Conservation (phyloP, 306 rosid genomes). For the Castanospermum australe region DNA sequence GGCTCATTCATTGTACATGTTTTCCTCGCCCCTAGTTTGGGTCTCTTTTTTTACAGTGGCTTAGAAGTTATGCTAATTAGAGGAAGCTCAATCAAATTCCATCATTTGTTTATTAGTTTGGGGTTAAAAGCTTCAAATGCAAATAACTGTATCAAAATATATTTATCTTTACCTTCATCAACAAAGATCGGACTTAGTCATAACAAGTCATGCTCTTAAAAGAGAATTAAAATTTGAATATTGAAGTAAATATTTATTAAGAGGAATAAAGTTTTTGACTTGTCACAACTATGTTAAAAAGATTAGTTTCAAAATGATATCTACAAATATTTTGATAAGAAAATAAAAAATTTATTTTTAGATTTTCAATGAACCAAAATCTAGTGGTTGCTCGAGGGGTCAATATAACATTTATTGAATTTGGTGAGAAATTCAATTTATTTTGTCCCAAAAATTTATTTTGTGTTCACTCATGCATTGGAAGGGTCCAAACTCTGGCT, state of each 20-base stretch:
- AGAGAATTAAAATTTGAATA: too few species aligned
- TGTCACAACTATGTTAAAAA: too few species aligned
- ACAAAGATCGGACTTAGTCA: too few species aligned
- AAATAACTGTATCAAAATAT: too few species aligned
- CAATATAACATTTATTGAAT: not conserved
- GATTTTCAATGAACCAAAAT: not conserved
- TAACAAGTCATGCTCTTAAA: too few species aligned
- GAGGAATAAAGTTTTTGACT: too few species aligned
- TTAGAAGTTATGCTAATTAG: not conserved
- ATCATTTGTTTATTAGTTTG: not conserved
- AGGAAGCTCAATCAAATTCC: not conserved
- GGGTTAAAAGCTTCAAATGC: too few species aligned
- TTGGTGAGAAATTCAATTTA: not conserved
- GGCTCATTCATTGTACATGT: not conserved
- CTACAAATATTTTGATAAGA: too few species aligned
- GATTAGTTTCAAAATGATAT: too few species aligned
- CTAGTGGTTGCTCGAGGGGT: not conserved
- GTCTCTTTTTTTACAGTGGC: not conserved
- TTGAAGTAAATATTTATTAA: too few species aligned
- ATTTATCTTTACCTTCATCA: too few species aligned
- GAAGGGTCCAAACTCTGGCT: not conserved
- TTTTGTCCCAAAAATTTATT: not conserved
- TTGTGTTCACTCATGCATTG: not conserved
- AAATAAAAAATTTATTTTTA: too few species aligned
- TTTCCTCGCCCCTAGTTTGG: not conserved